phyloP scores from a whole-genome alignment of 768 basidiomycete genomes.

The Auricularia cornea region DNA sequence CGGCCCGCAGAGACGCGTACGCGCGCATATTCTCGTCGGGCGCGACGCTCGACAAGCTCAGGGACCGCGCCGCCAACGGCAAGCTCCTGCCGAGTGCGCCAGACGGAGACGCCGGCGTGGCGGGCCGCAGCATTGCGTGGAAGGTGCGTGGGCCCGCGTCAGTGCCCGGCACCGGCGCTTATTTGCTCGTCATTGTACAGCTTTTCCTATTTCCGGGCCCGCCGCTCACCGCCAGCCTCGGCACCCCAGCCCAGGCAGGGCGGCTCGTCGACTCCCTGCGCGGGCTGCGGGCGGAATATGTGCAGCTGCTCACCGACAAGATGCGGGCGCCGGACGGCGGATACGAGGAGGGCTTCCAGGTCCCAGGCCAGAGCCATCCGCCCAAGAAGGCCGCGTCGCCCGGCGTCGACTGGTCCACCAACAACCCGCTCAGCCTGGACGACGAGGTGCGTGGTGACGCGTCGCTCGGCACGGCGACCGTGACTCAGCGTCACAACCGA shows the following conservation, averaged over 20 bases:
- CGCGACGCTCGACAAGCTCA: not conserved
- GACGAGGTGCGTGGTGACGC: slow-evolving; percentile 43
- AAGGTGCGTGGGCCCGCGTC: slow-evolving; percentile 43
- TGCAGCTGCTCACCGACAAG: slow-evolving; percentile 50
- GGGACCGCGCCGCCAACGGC: not conserved
- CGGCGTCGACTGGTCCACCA: slow-evolving; percentile 48
- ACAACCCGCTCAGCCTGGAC: slow-evolving; percentile 77
- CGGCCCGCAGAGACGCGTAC: not conserved
- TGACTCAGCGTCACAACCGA: slow-evolving; percentile 4
- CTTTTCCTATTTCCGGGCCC: slow-evolving; percentile 60
- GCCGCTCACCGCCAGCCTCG: slow-evolving; percentile 33
- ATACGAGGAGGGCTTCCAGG: slow-evolving; percentile 57
- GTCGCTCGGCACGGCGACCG: not conserved
- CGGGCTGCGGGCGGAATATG: slow-evolving; percentile 47
- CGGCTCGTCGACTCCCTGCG: slow-evolving; percentile 28
- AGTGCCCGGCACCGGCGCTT: slow-evolving; percentile 3
- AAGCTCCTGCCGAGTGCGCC: not conserved
- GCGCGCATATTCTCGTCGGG: not conserved
- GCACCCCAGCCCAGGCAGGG: not conserved
- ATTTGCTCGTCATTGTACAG: slow-evolving; percentile 33
- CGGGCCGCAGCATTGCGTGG: slow-evolving; percentile 80
- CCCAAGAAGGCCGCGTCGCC: slow-evolving; percentile 17
- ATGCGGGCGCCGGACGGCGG: slow-evolving; percentile 83
- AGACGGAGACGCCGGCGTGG: slow-evolving; percentile 31
- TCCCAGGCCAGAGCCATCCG: slow-evolving; percentile 41